Base-by-base conservation (phyloP, 768 basidiomycete genomes). In the Lactifluus volemus region DNA sequence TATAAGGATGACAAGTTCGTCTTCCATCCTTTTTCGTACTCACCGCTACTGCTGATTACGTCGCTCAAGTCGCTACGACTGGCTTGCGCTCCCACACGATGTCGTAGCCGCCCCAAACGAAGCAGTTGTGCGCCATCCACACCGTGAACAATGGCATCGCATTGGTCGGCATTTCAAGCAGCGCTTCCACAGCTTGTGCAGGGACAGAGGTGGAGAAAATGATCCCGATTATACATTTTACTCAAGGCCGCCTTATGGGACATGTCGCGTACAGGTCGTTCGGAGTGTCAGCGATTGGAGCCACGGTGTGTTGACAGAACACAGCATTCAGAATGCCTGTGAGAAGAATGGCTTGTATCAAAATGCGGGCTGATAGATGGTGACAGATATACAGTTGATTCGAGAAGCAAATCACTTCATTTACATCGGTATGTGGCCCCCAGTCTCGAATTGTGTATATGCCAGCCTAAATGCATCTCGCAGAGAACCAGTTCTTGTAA, bases 321-420 rank as follows among this genome's bases (percentile, higher is more conserved):
- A 84, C 60, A 93, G 90, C 72, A 92, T 98, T 61, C 95, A 97
- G 74, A 88, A 92, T 67, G 95, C 96, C 50, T 93, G 90, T 91
- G 68, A 70, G 88, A 81, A 2, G 7, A 51, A 38, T 5, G 49
- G 11, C 1, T 48, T 38, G 34, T 25, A 19, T 36, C 54, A 45
- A 53, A 45, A 56, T 59, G 38, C 36, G 19, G 38, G 17, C 61
- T 49, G 19, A 58, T 48, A 45, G 49, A 32, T 11, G 44, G 34
- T 39, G 12, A 50, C 66, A 88, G 91, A 94, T 69, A 79, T 83
- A 48, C 77, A 90, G 66, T 66, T 96, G 64, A 99, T 99, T 69
- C 72, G 78, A 19, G 88, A 96, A 68, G 82, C 93, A 0, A 84
- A 84, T 63, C 90, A 97, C 70, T 94, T 81, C 73, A 91, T 98